A percentile compares a stretch with the other conserved stretches of the same genome.
Conservation (phyloP, 2,329 filamentous ascomycete species). For the Neurospora sp. region DNA sequence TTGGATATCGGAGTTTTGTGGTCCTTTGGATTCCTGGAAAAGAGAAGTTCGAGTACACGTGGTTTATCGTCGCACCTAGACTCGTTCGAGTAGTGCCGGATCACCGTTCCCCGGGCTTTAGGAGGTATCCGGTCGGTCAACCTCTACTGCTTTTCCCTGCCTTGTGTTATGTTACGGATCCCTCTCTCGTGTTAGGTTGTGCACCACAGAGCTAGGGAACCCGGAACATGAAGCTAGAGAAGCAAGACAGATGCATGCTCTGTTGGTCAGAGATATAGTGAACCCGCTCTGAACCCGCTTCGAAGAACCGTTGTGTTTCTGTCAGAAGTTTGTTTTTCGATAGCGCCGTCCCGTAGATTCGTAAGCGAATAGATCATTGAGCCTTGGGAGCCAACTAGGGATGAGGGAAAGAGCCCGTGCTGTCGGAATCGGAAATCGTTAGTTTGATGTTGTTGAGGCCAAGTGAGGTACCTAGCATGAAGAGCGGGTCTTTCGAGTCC, state of each 20-base stretch:
- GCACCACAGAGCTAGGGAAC: not conserved
- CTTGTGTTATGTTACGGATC: not conserved
- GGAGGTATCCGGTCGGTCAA: not conserved
- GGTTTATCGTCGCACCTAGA: not conserved
- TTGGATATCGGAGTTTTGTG: not conserved
- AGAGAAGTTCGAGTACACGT: not conserved
- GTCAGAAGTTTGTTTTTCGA: not conserved
- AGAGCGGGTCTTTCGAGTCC: not conserved
- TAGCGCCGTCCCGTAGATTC: not conserved
- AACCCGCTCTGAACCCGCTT: not conserved
- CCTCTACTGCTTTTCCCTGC: not conserved
- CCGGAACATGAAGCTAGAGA: not conserved
- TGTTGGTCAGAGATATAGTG: not conserved
- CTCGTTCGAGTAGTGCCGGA: not conserved
- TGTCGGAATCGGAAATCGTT: conserved; percentile 8
- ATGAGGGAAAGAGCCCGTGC: conserved; percentile 4
- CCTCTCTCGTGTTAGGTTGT: not conserved
- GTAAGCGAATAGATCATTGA: not conserved
- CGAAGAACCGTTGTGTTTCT: not conserved
- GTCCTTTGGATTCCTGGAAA: not conserved
- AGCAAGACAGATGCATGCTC: not conserved
- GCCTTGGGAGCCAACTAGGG: not conserved
- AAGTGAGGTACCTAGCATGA: not conserved
- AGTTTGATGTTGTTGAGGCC: conserved; percentile 5
- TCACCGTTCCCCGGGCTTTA: not conserved